Evolutionary conservation across 768 basidiomycete genomes (phyloP).

Genomic region (Boletus coccyginus): DNA sequence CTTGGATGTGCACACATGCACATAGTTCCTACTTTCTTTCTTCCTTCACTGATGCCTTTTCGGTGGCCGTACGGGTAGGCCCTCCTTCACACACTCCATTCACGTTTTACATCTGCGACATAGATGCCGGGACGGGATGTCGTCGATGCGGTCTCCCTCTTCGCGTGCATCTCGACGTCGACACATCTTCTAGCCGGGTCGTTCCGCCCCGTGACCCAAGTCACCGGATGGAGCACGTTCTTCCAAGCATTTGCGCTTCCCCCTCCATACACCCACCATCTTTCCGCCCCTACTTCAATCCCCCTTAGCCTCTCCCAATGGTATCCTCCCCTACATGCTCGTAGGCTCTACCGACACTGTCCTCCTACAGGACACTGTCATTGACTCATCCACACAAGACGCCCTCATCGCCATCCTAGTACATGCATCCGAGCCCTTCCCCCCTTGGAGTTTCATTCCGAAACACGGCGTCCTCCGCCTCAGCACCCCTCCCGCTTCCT

Average conservation of each 20-base stretch:
- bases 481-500: neutral
- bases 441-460: neutral
- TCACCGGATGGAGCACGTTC: constrained; percentile 1
- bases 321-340: constrained; percentile 1
- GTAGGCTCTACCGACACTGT: neutral
- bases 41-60: neutral
- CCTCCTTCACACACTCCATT: neutral
- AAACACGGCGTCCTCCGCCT: constrained; percentile 13
- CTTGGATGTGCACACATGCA: constrained; percentile 18
- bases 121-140: neutral
- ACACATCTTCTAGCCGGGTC: constrained; percentile 17
- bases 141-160: neutral
- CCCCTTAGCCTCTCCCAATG: constrained; percentile 7
- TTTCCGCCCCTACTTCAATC: neutral
- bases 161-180: constrained; percentile 15
- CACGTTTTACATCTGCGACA: neutral
- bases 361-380: constrained; percentile 13
- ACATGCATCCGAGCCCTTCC: neutral
- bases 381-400: constrained; percentile 9
- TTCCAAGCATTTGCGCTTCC: constrained; percentile 17
- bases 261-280: neutral
- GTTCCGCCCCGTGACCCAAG: neutral
- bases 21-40: neutral
- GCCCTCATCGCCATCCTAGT: constrained; percentile 7
- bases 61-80: constrained; percentile 2